phyloP scores from a whole-genome alignment of 306 rosid genomes.

The Astragalus glycyphyllos region DNA sequence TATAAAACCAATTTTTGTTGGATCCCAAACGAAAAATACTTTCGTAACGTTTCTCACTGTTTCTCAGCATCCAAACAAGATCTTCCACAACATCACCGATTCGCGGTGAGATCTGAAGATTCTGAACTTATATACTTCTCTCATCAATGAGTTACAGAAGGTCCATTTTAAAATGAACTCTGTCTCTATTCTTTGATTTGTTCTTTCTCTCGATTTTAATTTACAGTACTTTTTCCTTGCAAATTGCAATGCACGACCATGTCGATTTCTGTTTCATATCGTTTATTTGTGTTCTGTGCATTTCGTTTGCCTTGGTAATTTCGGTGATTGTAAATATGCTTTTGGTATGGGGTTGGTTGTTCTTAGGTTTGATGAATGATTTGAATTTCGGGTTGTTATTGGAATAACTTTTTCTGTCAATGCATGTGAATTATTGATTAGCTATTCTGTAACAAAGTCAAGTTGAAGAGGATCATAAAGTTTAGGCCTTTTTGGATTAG shows the following conservation, averaged over 20 bases:
- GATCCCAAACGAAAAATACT: conserved; percentile 16
- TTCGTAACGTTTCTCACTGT: conserved; percentile 34
- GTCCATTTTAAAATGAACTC: conserved; percentile 44
- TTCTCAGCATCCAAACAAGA: conserved; percentile 47
- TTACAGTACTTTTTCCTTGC: background rate
- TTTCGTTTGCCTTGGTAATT: conserved; percentile 7
- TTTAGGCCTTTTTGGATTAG: background rate
- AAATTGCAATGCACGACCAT: conserved; percentile 22
- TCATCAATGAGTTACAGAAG: conserved; percentile 83
- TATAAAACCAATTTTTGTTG: background rate
- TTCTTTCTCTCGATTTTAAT: conserved; percentile 20
- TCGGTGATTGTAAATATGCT: background rate
- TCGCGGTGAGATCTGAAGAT: conserved; percentile 14
- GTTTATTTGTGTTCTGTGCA: background rate
- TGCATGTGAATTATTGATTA: conserved; percentile 11
- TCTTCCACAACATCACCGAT: conserved; percentile 34
- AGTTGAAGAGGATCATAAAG: conserved; percentile 12
- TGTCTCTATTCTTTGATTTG: background rate
- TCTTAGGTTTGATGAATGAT: conserved; percentile 12
- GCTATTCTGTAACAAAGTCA: conserved; percentile 5
- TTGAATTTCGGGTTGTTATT: conserved; percentile 24
- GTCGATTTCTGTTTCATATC: conserved; percentile 14
- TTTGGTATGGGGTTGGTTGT: conserved; percentile 1
- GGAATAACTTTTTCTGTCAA: conserved; percentile 19
- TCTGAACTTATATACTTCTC: background rate